These are phyloP conservation scores for Zopfochytrium polystomum DNA, from an alignment of 371 early-diverging fungal species.

Conservation along the genomic window DNA sequence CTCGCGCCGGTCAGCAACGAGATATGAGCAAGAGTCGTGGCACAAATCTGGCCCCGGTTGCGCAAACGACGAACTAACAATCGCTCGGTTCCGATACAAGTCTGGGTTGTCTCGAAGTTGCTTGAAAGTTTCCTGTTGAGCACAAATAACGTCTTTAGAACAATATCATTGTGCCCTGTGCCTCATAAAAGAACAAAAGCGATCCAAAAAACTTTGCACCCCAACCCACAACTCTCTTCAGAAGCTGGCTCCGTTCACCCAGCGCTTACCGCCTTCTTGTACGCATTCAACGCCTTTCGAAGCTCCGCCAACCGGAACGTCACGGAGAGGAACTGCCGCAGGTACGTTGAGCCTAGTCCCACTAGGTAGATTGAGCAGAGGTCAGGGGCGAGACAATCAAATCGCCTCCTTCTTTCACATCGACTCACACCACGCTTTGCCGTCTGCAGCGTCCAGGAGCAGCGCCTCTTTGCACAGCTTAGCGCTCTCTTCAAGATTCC, in stretches of 20 bases:
- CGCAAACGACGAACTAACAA: too few species aligned
- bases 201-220: too few species aligned
- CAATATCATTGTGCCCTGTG: too few species aligned
- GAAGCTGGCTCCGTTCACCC: too few species aligned
- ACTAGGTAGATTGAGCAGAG: not conserved
- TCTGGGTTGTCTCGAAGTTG: conserved; percentile 12
- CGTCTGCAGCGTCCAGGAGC: conserved; percentile 13
- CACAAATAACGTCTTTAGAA: too few species aligned
- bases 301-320: conserved; percentile 9
- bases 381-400: not conserved
- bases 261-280: conserved; percentile 17
- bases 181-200: not conserved
- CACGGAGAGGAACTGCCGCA: conserved; percentile 11
- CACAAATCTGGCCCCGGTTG: too few species aligned
- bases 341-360: conserved; percentile 4
- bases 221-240: too few species aligned
- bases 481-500: conserved; percentile 18
- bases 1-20: too few species aligned
- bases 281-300: conserved; percentile 4
- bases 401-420: not conserved
- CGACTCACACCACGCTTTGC: conserved; percentile 24
- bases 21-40: too few species aligned
- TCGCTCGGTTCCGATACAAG: conserved; percentile 23
- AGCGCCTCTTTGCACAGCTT: conserved; percentile 25
- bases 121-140: not conserved